Base-by-base conservation (phyloP, 139 green algal genomes). In the Picochlorum sp. region DNA sequence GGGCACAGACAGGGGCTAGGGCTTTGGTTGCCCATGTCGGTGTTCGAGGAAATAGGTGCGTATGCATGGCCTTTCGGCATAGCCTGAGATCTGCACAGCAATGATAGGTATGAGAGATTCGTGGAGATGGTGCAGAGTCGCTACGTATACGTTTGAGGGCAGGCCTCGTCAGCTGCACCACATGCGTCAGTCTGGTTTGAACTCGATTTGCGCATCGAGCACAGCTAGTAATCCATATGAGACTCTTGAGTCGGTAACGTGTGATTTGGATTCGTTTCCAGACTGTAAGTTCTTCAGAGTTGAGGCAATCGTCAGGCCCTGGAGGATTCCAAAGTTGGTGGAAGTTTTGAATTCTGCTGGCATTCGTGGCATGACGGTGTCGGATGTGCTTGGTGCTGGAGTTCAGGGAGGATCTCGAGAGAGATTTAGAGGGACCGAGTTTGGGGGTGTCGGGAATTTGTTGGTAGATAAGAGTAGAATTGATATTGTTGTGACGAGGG, bases 401-500 rank as follows among this genome's bases (percentile, higher is more conserved):
- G 79, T 90, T 63, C 88, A 95, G 62, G 79, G 84, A 49, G 86
- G 85, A 82, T 50, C 63, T 37, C 69, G 74, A 23, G 88, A 95
- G 77, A 77, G 88, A 18, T 95, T 92, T 71, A 76, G 52, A 14
- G 88, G 88, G 34, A 89, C 77, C 0, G 88, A 95, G 74, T 90
- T 85, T 65, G 79, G 72, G 18, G 32, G 61, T 4, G 7, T 30
- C 24, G 18, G 6, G 18, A 57, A 51, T 6, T 79, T 68, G 21
- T 66, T 93, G 51, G 80, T 95, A 32, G 82, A 90, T 8, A 95
- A 95, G 75, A 66, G 67, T 21, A 83, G 83, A 64, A 49, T 95
- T 13, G 82, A 92, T 6, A 73, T 95, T 3, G 84, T 95, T 10
- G 66, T 83, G 2, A 51, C 59, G 3, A 64, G 79, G 58, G 54